phyloP scores from a whole-genome alignment of 2,329 filamentous ascomycete species.

The Talaromyces sp. region DNA sequence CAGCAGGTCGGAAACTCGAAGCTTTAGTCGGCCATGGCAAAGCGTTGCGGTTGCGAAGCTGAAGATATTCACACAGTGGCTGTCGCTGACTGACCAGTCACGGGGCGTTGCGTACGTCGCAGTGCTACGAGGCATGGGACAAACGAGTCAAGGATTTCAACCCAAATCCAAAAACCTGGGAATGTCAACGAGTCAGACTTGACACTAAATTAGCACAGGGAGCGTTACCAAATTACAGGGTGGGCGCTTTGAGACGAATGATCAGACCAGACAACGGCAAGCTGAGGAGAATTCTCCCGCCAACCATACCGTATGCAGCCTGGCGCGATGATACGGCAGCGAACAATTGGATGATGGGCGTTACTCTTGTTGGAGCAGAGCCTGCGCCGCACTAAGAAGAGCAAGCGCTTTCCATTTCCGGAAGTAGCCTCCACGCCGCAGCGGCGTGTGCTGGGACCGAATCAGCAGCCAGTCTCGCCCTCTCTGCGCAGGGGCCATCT shows the following conservation, averaged over 20 bases:
- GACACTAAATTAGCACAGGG: not conserved
- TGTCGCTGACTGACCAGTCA: not conserved
- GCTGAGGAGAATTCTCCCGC: not conserved
- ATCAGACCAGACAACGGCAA: not conserved
- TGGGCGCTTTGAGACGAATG: not conserved
- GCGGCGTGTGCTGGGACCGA: not conserved
- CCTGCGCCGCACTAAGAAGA: not conserved
- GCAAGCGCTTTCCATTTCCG: slow-evolving; percentile 3
- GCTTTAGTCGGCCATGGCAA: not conserved
- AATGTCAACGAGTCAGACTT: slow-evolving; percentile 7
- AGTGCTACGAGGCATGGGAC: not conserved
- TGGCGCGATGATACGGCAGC: not conserved
- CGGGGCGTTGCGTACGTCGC: not conserved
- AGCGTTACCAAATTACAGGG: not conserved
- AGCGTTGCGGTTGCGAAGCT: not conserved
- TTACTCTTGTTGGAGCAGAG: too few relatives aligned
- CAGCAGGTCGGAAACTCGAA: not conserved
- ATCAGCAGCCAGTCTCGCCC: not conserved
- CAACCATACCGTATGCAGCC: not conserved
- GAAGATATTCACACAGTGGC: not conserved
- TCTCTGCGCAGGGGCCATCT: slow-evolving; percentile 1
- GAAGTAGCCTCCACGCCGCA: not conserved
- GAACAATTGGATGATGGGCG: too few relatives aligned
- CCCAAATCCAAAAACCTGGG: not conserved
- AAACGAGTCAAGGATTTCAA: not conserved